phyloP scores from a whole-genome alignment of 2,329 filamentous ascomycete species.

The Amauroascus niger region DNA sequence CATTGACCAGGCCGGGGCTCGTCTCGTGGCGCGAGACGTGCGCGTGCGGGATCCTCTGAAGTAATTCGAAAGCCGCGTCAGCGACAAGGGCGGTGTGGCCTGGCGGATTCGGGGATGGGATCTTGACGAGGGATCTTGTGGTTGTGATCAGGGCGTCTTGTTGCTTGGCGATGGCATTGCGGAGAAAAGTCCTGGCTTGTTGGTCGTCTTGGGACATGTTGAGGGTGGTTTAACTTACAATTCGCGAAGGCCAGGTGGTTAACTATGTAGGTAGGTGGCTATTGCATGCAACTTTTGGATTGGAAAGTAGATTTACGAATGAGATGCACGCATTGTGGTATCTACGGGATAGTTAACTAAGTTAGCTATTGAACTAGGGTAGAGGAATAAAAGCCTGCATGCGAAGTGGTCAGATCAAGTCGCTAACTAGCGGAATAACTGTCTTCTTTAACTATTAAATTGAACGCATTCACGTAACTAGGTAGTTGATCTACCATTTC shows the following conservation, averaged over 20 bases:
- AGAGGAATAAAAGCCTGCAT: too few relatives aligned
- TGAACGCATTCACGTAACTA: too few relatives aligned
- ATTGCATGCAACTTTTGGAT: background rate
- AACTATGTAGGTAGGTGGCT: too few relatives aligned
- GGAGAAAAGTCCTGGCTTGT: slow-evolving; percentile 6
- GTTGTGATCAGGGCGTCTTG: slow-evolving; percentile 6
- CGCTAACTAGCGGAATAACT: too few relatives aligned
- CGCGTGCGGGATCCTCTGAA: slow-evolving; percentile 10
- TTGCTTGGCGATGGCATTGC: slow-evolving; percentile 5
- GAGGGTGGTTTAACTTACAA: background rate
- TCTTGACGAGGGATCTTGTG: slow-evolving; percentile 4
- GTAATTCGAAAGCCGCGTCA: slow-evolving; percentile 8
- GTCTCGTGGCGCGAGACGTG: slow-evolving; percentile 11
- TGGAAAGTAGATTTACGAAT: background rate
- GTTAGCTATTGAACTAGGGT: too few relatives aligned
- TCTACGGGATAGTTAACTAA: background rate
- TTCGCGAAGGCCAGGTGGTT: too few relatives aligned
- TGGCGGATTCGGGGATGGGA: slow-evolving; percentile 11
- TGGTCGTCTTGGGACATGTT: slow-evolving; percentile 1
- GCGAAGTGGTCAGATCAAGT: background rate
- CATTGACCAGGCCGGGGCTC: slow-evolving; percentile 5
- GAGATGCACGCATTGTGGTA: background rate
- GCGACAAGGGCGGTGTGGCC: slow-evolving; percentile 11
- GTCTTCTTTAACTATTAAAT: too few relatives aligned
- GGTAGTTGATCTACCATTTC: too few relatives aligned